These are phyloP conservation scores for Sophora flavescens DNA, from an alignment of 306 rosid species.

Conservation along the genomic window DNA sequence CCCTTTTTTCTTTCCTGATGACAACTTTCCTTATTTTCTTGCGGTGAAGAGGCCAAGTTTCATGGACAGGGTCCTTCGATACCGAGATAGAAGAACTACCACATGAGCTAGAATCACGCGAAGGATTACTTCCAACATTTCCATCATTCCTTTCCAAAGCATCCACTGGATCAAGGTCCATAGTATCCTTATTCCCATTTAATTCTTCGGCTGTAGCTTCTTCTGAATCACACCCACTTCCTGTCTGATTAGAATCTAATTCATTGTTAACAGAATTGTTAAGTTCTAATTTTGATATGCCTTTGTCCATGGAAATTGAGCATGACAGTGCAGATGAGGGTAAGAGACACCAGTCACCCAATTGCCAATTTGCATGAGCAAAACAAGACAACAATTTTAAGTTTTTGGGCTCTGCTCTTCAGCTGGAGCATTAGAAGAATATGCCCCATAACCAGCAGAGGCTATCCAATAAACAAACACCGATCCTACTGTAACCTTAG, in stretches of 20 bases:
- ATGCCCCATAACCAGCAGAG: conserved; percentile 97
- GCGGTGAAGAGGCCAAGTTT: conserved; percentile 89
- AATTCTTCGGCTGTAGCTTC: conserved; percentile 71
- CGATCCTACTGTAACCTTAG: conserved; percentile 93
- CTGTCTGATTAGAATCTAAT: conserved; percentile 70
- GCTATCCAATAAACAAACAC: conserved; percentile 97
- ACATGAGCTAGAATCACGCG: conserved; percentile 71
- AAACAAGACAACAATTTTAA: conserved; percentile 88
- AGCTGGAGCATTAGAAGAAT: conserved; percentile 90
- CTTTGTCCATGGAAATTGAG: conserved; percentile 60
- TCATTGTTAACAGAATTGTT: conserved; percentile 62
- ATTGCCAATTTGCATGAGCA: conserved; percentile 95
- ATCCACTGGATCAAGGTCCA: conserved; percentile 70
- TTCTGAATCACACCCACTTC: conserved; percentile 80
- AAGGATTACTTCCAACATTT: conserved; percentile 54
- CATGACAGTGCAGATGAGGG: conserved; percentile 55
- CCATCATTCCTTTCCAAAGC: conserved; percentile 60
- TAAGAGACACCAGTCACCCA: conserved; percentile 98
- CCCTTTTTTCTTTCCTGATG: conserved; percentile 87
- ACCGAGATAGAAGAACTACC: conserved; percentile 73
- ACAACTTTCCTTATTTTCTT: conserved; percentile 92
- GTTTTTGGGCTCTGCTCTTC: conserved; percentile 95
- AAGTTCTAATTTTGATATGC: conserved; percentile 63
- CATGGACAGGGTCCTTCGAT: conserved; percentile 78
- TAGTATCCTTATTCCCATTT: conserved; percentile 63